phyloP scores from a whole-genome alignment of 148 eudicot genomes.

The Rhododendron ferrugineum region DNA sequence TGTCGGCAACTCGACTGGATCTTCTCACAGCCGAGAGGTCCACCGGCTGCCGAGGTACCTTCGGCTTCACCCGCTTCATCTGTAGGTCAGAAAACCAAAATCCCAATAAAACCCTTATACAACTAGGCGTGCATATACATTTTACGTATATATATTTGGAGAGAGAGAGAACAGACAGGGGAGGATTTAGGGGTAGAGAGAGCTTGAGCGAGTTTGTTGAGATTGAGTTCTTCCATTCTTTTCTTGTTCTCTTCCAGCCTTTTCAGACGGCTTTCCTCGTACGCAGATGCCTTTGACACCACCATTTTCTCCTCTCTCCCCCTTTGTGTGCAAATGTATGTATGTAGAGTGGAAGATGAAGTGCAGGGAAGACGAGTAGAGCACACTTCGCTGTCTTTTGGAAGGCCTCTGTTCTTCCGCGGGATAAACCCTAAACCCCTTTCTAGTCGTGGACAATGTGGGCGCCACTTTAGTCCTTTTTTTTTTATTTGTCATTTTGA shows the following conservation, averaged over 20 bases:
- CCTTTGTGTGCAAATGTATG: not conserved
- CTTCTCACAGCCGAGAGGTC: constrained; percentile 37
- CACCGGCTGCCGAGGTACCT: constrained; percentile 19
- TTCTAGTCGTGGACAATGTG: not conserved
- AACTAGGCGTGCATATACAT: not conserved
- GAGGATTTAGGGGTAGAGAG: constrained; percentile 31
- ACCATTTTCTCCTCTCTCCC: constrained; percentile 23
- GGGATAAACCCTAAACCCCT: not conserved
- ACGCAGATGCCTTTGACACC: constrained; percentile 20
- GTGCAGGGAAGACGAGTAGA: not conserved
- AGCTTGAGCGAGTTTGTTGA: constrained; percentile 41
- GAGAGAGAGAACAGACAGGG: constrained; percentile 18
- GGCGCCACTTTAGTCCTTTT: not conserved
- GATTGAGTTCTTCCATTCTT: constrained; percentile 57
- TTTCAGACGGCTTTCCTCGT: constrained; percentile 47
- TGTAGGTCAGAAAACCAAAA: constrained; percentile 8
- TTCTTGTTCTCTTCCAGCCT: constrained; percentile 72
- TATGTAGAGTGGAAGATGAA: not conserved
- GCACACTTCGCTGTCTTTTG: not conserved
- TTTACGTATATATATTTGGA: not conserved
- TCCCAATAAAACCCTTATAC: not conserved
- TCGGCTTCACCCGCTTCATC: constrained; percentile 34
- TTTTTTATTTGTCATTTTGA: too few relatives aligned
- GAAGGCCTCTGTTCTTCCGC: not conserved
- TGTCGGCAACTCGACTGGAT: constrained; percentile 54